Evolutionary conservation across 148 eudicot genomes (phyloP), one percentile per base, ranked within the genome.

Genomic region (Euryodendron excelsum): DNA sequence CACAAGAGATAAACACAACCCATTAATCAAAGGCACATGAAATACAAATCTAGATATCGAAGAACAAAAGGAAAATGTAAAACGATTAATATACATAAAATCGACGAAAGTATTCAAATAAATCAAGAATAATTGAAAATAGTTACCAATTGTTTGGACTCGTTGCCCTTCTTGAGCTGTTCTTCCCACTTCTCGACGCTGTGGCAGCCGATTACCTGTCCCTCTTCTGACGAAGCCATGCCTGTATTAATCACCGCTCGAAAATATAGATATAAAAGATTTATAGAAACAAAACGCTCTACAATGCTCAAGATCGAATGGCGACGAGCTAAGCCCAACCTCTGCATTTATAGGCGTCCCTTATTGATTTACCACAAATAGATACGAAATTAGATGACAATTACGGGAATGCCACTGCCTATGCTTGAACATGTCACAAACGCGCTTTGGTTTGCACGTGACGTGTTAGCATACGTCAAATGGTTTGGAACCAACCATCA

Each of bases 131-230:
- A 41, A 5, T 4, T 5, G 8, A 45, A 23, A 25, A 53, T 0
- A 0, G 34, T 8, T 79, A 87, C 89, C 78, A 82, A 50, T 72
- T 84, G 84, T 18, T 87, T 82, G 65, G 82, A 71, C 5, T 80
- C 82, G 4, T 64, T 78, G 15, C 83, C 86, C 39, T 58, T 80
- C 18, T 76, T 25, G 69, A 85, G 74, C 7, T 75, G 84, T 0
- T 55, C 75, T 5, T 76, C 68, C 86, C 87, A 87, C 73, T 76
- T 45, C 3, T 75, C 69, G n/a, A 73, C 63, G 70, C 80, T 82
- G 80, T 82, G 87, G 77, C 84, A 82, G 44, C 58, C 67, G 52
- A 85, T 73, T 5, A 85, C 87, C 53, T 80, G 77, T 63, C 84
- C 90, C 66, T 78, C 85, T 6, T 82, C 86, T 1, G 78, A 9